Evolutionary conservation across 2,329 filamentous ascomycete species (phyloP).

Genomic region (Colletotrichum lini): DNA sequence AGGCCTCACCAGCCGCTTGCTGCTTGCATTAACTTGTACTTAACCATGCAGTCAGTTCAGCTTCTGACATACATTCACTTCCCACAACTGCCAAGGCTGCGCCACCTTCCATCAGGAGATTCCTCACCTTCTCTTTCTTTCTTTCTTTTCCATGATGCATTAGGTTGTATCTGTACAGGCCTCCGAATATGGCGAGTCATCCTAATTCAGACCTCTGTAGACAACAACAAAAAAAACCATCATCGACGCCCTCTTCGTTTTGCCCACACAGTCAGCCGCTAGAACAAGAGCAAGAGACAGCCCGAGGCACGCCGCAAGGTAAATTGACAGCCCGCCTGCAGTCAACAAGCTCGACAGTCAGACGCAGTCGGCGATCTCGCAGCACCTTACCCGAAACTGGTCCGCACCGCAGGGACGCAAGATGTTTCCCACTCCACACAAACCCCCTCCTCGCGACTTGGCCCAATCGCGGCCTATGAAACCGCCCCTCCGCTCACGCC

Average conservation of each 20-base stretch:
- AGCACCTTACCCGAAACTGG: slow-evolving; percentile 26
- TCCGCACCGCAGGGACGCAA: slow-evolving; percentile 14
- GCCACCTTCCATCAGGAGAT: slow-evolving; percentile 2
- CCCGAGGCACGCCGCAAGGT: slow-evolving; percentile 31
- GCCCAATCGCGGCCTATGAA: slow-evolving; percentile 24
- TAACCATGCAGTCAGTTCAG: slow-evolving; percentile 10
- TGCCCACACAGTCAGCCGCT: slow-evolving; percentile 1
- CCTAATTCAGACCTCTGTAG: slow-evolving; percentile 1
- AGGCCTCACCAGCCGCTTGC: slow-evolving; percentile 1
- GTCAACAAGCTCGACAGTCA: not conserved
- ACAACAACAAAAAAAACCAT: not conserved
- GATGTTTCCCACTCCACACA: slow-evolving; percentile 21
- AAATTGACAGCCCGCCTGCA: slow-evolving; percentile 8
- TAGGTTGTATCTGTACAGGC: not conserved
- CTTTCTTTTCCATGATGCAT: not conserved
- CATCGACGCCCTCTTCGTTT: slow-evolving; percentile 10
- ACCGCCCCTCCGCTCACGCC: not conserved
- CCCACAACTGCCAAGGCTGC: slow-evolving; percentile 1
- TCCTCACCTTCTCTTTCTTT: not conserved
- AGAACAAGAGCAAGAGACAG: not conserved
- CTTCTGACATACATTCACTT: slow-evolving; percentile 17
- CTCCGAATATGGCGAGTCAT: not conserved
- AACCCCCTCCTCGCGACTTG: slow-evolving; percentile 7
- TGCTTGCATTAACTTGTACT: not conserved
- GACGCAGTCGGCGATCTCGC: slow-evolving; percentile 28